Evolutionary conservation across 1,284 basidiomycete genomes (phyloP), one percentile per base, ranked within the genome.

Genomic region (Sphaerobolus stellatus): DNA sequence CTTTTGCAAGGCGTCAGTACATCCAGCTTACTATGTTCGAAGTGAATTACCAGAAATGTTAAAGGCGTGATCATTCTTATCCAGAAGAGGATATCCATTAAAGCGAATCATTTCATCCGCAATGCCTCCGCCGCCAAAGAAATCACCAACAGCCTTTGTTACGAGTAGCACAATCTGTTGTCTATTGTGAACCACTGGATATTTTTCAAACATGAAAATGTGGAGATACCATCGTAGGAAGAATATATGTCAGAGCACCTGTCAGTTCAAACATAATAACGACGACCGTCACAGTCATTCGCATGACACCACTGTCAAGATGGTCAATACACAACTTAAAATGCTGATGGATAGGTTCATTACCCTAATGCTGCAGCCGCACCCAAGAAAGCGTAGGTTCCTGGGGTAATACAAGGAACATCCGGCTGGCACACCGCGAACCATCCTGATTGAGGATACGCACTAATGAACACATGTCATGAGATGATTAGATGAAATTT

Each of bases 221-320:
- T 5, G 34, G 40, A 6, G 79, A 65, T 61, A 93, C 94, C 97
- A 99, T 99, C 4, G 94, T 97, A 0, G 97, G 97, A 27, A 99
- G 74, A 62, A 99, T 97, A 70, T 99, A 99, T 11, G 94, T 98
- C 63, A 99, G 72, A 1, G 97, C 96, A 8, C 97, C 97, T 1
- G 97, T 99, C n/a, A 99, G 79, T 68, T 99, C 97, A 69, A 98
- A 98, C 95, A 99, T 99, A 72, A 99, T 98, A 52, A 99, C 97
- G 2, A 98, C 97, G 2, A 99, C 94, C 0, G 95, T 94, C 22
- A 99, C 93, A 0, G 97, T 99, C 59, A 98, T 92, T 59, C 95
- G 82, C 78, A 98, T 99, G 51, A 99, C 86, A 25, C 97, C 97
- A 56, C 94, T 93, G 58, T n/a, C 8, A 46, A 55, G 57, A 44